Percentiles rank a stretch among this genome's conserved stretches.
These are phyloP conservation scores for Anethum foeniculum DNA, from an alignment of 140 eudicot genomes.

Conservation along the genomic window DNA sequence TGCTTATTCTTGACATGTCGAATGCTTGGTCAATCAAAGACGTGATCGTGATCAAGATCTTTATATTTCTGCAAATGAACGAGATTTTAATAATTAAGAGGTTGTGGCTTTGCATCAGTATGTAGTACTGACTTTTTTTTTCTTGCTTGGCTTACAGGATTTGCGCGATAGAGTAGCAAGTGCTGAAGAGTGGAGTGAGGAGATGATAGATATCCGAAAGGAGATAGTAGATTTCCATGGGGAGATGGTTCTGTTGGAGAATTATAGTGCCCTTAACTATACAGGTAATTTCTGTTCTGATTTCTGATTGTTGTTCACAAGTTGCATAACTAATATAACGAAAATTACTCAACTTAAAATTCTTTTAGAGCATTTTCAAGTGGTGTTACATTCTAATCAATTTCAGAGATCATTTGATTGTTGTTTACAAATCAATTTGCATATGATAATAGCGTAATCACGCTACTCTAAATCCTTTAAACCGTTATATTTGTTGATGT, in stretches of 20 bases:
- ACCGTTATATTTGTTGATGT: not conserved
- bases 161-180: conserved; percentile 49
- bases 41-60: not conserved
- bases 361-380: not conserved
- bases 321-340: not conserved
- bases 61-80: not conserved
- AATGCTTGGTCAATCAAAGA: not conserved
- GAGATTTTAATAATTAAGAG: not conserved
- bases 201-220: conserved; percentile 52
- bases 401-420: not conserved
- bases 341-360: not conserved
- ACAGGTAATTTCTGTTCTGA: conserved; percentile 45
- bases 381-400: not conserved
- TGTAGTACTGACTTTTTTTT: not conserved
- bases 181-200: conserved; percentile 40
- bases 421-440: not conserved
- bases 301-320: not conserved
- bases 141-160: conserved; percentile 31
- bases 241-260: conserved; percentile 78
- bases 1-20: not conserved
- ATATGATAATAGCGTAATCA: not conserved
- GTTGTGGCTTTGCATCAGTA: not conserved
- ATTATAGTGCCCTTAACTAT: conserved; percentile 80
- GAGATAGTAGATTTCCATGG: conserved; percentile 82
- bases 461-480: not conserved